phyloP scores from a whole-genome alignment of 2,329 filamentous ascomycete species.

The Colletotrichum sp. region DNA sequence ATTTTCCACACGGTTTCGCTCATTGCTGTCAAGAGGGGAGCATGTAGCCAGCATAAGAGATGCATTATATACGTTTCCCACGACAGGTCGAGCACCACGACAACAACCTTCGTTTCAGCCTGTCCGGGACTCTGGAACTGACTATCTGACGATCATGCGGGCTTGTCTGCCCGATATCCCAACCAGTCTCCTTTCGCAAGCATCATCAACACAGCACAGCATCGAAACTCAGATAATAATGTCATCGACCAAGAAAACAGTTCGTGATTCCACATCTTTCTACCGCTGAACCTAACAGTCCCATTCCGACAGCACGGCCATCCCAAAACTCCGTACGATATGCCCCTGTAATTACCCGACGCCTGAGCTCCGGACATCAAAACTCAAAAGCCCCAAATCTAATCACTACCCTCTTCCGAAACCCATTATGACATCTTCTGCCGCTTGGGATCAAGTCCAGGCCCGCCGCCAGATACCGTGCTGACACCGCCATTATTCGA shows the following conservation, averaged over 20 bases:
- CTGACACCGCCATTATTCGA: constrained; percentile 45
- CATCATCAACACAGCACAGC: background rate
- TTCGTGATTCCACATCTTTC: background rate
- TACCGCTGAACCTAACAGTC: background rate
- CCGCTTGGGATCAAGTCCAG: constrained; percentile 53
- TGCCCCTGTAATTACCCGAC: background rate
- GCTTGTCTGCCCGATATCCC: too few species aligned
- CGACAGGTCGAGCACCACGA: background rate
- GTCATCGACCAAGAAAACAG: background rate
- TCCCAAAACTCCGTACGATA: background rate
- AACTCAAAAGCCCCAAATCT: background rate
- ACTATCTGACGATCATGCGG: too few species aligned
- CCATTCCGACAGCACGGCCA: background rate
- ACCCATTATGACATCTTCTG: constrained; percentile 44
- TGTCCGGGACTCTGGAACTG: too few species aligned
- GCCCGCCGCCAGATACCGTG: constrained; percentile 23
- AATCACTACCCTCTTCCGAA: background rate
- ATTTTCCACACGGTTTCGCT: rapidly evolving
- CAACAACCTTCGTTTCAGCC: too few species aligned
- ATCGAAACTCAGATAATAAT: background rate
- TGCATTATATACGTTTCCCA: background rate
- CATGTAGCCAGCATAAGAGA: background rate
- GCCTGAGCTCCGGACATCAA: background rate
- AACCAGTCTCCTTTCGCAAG: too few species aligned
- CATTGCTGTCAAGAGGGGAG: background rate